Base-by-base conservation (phyloP, 208 protist species). In the Trichomonas vaginalis region DNA sequence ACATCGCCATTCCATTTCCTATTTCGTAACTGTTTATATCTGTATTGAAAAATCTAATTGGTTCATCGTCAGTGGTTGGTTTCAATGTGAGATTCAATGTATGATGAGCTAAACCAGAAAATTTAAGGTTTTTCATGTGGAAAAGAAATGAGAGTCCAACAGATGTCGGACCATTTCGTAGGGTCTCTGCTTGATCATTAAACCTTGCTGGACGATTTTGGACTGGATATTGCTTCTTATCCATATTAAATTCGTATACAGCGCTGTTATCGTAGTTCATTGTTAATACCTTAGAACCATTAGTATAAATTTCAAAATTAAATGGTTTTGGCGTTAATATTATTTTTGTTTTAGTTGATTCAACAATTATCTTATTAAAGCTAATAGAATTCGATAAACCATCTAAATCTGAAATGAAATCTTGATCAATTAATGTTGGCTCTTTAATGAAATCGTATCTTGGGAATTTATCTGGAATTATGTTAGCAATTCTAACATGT, bases 1-100 rank as follows among this genome's bases (percentile, higher is more conserved):
- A 99, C 17, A 99, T 97, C 9, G 86, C 23, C 86, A 92, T 92
- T 35, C 40, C 86, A 51, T 42, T 48, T 6, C 46, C 45, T 17
- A 92, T 23, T 39, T 92, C 86, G 39, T 48, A 92, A 32, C 86
- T 23, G 45, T 92, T 92, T 35, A 92, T 92, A 32, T 92, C 86
- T 27, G 86, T 92, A 92, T 92, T 92, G 45, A 42, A 92, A 47
- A 92, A 92, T 9, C 86, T 23, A 32, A 92, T 92, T 51, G 86
- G 86, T 39, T 92, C 86, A 39, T 27, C 27, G 21, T 51, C 27
- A 8, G 27, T 51, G 35, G 40, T 92, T n/a, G 15, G 15, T 0
- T 42, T 42, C 17, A 92, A 27, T 10, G 23, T 51, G 45, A 92
- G 86, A 39, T 42, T 35, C 17, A 92, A 51, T 39, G 86, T 92